Percentiles rank a stretch among this genome's conserved stretches.
Evolutionary conservation across 1,284 basidiomycete genomes (phyloP).

Genomic region (Moniliophthora roreri): DNA sequence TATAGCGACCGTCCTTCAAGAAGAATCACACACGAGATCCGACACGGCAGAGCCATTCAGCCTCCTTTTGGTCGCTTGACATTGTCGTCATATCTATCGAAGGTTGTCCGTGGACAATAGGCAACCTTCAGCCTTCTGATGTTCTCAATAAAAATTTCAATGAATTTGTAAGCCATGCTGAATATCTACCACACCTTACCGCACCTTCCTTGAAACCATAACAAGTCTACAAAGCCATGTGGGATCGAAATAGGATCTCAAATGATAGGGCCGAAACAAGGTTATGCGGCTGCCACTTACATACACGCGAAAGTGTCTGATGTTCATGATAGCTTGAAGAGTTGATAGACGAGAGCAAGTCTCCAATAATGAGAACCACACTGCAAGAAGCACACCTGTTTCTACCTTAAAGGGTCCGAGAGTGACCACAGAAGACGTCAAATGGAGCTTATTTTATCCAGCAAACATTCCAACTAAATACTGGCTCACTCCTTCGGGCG

Average conservation of each 20-base stretch:
- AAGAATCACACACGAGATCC: not conserved
- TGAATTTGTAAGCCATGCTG: too few relatives aligned
- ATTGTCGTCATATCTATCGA: constrained; percentile 1
- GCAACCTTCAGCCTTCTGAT: not conserved
- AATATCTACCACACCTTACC: too few relatives aligned
- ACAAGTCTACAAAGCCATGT: not conserved
- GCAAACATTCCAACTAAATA: constrained; percentile 91
- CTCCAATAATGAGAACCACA: not conserved
- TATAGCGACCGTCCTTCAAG: not conserved
- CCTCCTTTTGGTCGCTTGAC: not conserved
- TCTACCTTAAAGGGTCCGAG: too few relatives aligned
- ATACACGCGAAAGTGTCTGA: too few relatives aligned
- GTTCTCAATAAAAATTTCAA: too few relatives aligned
- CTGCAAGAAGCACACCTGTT: not conserved
- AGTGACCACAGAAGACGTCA: not conserved
- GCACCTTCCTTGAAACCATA: too few relatives aligned
- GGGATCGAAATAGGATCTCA: not conserved
- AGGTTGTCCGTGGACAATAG: not conserved
- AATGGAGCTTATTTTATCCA: constrained; percentile 38
- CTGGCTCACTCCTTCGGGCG: constrained; percentile 89
- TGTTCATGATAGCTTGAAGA: too few relatives aligned
- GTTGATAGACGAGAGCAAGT: not conserved
- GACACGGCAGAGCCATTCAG: not conserved
- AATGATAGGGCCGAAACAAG: not conserved
- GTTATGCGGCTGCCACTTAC: not conserved